phyloP scores from a whole-genome alignment of 2,329 filamentous ascomycete genomes.

The Simplicillium sp. region DNA sequence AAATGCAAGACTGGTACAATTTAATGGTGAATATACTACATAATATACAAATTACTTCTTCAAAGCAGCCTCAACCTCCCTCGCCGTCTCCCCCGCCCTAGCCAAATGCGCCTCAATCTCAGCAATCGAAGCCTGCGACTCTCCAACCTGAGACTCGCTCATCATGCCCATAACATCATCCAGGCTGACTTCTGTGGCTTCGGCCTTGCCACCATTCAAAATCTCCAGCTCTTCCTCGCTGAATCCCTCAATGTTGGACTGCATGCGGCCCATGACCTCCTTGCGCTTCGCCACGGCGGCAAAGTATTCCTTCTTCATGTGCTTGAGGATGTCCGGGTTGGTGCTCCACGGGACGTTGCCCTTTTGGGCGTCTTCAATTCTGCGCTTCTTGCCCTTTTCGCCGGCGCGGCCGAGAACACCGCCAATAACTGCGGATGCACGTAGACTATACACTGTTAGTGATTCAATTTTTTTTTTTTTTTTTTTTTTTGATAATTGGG shows the following conservation, averaged over 20 bases:
- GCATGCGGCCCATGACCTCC: conserved; percentile 25
- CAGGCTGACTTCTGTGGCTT: conserved; percentile 20
- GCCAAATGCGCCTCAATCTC: conserved; percentile 11
- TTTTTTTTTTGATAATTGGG: background rate
- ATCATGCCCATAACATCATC: conserved; percentile 26
- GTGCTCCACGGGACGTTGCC: conserved; percentile 58
- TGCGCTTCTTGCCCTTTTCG: conserved; percentile 60
- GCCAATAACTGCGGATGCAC: conserved; percentile 71
- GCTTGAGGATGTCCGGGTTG: conserved; percentile 28
- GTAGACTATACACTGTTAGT: conserved; percentile 47
- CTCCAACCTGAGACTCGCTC: conserved; percentile 10
- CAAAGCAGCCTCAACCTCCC: conserved; percentile 13
- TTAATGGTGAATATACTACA: conserved; percentile 5
- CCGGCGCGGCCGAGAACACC: conserved; percentile 81
- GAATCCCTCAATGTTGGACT: conserved; percentile 24
- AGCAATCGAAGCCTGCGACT: background rate
- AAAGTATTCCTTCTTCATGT: conserved; percentile 23
- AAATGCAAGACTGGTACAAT: too few species aligned
- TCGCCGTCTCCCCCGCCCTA: conserved; percentile 9
- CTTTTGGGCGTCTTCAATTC: conserved; percentile 50
- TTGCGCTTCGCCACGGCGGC: conserved; percentile 21
- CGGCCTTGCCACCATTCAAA: conserved; percentile 15
- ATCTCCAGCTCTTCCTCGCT: conserved; percentile 27
- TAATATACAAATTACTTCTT: conserved; percentile 13
- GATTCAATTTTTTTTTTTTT: conserved; percentile 9